Percentiles rank a stretch among this genome's conserved stretches.
Evolutionary conservation across 495 filamentous ascomycete genomes (phyloP).

Genomic region (Paragyromitra xinjiangensis): DNA sequence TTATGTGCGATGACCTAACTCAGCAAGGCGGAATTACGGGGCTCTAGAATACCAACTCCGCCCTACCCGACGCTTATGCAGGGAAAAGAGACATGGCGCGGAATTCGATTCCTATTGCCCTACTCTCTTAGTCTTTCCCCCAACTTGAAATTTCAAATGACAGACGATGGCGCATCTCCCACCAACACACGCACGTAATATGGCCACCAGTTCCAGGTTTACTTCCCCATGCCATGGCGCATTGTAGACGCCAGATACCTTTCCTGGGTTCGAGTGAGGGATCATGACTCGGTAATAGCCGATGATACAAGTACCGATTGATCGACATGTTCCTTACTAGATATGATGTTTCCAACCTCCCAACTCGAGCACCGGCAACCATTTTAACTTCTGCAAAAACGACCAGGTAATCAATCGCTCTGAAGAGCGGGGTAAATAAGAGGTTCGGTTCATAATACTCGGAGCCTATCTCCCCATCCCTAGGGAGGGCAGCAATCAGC

Average conservation of each 20-base stretch:
- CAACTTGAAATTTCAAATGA: neutral
- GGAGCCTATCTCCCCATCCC: neutral
- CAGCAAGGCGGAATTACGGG: conserved; percentile 13
- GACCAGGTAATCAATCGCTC: neutral
- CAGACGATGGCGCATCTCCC: neutral
- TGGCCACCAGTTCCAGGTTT: neutral
- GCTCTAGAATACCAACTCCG: conserved; percentile 7
- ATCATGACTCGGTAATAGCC: conserved; percentile 35
- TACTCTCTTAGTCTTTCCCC: neutral
- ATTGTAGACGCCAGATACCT: neutral
- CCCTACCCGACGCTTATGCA: conserved; percentile 32
- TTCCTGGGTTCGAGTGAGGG: conserved; percentile 41
- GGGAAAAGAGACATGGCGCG: conserved; percentile 9
- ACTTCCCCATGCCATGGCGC: neutral
- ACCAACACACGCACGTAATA: neutral
- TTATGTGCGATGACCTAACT: neutral
- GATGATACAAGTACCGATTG: conserved; percentile 6
- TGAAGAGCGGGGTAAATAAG: neutral
- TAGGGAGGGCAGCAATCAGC: neutral
- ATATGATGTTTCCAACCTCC: neutral
- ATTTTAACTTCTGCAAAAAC: neutral
- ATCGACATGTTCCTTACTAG: conserved; percentile 5
- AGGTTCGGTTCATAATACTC: neutral
- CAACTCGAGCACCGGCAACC: neutral
- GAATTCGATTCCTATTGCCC: neutral